Evolutionary conservation across 139 green algal species (phyloP).

Genomic region (Asterochloris sp.): DNA sequence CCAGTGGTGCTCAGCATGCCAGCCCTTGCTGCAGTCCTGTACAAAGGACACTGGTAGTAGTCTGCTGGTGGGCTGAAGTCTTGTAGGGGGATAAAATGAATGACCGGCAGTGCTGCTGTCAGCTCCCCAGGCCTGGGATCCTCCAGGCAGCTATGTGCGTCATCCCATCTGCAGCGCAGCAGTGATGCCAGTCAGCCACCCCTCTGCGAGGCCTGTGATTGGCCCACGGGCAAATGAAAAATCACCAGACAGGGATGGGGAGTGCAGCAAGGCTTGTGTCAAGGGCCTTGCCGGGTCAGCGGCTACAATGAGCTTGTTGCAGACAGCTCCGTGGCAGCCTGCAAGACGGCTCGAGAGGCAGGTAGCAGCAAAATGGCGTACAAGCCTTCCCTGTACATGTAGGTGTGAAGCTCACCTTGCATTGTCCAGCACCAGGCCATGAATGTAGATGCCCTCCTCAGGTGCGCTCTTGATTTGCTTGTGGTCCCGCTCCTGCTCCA

Average conservation of each 20-base stretch:
- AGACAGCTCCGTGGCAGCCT: not conserved
- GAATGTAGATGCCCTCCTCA: constrained; percentile 67
- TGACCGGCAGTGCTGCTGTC: constrained; percentile 61
- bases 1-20: constrained; percentile 79
- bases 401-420: constrained; percentile 18
- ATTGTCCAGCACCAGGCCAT: constrained; percentile 75
- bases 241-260: not conserved
- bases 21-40: constrained; percentile 76
- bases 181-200: not conserved
- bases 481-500: constrained; percentile 15
- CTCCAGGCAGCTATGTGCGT: constrained; percentile 29
- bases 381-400: not conserved
- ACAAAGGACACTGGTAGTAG: constrained; percentile 76
- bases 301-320: not conserved
- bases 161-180: constrained; percentile 43
- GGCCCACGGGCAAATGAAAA: not conserved
- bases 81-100: constrained; percentile 62
- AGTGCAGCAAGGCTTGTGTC: not conserved
- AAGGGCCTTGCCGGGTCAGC: not conserved
- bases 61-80: constrained; percentile 20
- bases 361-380: not conserved
- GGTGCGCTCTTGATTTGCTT: constrained; percentile 29
- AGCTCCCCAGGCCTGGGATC: constrained; percentile 66
- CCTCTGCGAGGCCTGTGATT: too few relatives aligned
- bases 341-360: not conserved